Percentiles rank a stretch among this genome's conserved stretches.
Conservation (phyloP, 257 asterid genomes). For the Coffea eugenioides region DNA sequence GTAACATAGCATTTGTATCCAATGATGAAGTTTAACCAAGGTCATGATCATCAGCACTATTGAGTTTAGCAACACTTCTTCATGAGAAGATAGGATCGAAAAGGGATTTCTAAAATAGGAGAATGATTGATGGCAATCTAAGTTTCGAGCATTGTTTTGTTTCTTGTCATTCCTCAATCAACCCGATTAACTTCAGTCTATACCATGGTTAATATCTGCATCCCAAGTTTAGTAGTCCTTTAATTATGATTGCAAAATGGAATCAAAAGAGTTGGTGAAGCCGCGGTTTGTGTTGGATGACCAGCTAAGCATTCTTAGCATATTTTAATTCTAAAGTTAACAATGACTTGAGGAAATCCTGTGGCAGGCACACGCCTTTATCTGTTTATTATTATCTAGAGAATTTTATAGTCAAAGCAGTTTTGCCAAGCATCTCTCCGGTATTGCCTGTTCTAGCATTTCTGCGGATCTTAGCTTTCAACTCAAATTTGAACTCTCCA, state of each 20-base stretch:
- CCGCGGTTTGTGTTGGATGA: background rate
- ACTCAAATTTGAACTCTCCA: background rate
- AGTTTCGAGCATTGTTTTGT: too few species aligned
- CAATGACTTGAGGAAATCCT: background rate
- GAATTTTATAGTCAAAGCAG: background rate
- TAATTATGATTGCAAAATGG: background rate
- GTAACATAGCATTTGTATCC: too few species aligned
- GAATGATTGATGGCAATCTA: background rate
- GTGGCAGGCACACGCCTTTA: slow-evolving; percentile 15
- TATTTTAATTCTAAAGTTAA: background rate
- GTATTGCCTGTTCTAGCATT: background rate
- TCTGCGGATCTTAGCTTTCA: background rate
- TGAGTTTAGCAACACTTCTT: background rate
- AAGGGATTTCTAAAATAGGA: background rate
- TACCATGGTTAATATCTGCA: background rate
- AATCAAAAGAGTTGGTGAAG: background rate
- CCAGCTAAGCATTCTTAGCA: background rate
- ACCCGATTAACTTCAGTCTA: background rate
- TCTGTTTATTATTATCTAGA: background rate
- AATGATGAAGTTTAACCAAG: too few species aligned
- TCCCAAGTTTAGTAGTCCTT: background rate
- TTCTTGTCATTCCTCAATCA: background rate
- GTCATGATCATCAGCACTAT: background rate
- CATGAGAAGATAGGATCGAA: background rate
- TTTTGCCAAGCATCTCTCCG: background rate